Evolutionary conservation across 768 basidiomycete species (phyloP).

Genomic region (Termitomyces sp.): DNA sequence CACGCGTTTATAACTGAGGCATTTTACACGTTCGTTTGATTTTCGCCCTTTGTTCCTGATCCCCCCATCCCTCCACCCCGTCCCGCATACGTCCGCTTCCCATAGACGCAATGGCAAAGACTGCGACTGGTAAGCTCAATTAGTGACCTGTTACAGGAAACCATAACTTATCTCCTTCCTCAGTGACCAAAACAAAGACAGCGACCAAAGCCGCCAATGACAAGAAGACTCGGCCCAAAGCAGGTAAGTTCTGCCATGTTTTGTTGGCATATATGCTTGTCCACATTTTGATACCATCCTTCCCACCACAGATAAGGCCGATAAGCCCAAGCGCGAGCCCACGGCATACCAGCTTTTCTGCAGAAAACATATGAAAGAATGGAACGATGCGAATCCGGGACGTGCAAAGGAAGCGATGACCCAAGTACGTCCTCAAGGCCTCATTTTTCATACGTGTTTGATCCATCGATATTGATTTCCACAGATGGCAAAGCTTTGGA

Average conservation of each 20-base stretch:
- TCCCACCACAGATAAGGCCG: conserved; percentile 26
- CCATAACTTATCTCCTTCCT: neutral
- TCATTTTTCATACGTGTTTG: neutral
- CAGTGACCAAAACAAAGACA: conserved; percentile 49
- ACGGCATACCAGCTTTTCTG: conserved; percentile 57
- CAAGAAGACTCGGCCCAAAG: conserved; percentile 31
- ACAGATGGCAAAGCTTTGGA: conserved; percentile 56
- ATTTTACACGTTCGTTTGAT: conserved; percentile 6
- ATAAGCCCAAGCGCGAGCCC: conserved; percentile 54
- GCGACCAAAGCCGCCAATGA: conserved; percentile 51
- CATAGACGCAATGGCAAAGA: conserved; percentile 40
- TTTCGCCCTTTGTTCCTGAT: neutral
- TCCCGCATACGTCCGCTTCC: conserved; percentile 9
- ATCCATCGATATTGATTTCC: neutral
- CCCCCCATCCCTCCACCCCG: conserved; percentile 11
- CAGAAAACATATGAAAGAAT: conserved; percentile 50
- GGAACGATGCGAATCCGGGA: conserved; percentile 49
- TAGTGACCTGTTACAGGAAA: neutral
- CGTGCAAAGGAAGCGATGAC: conserved; percentile 51
- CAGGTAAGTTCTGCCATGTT: conserved; percentile 20
- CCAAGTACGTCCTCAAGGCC: conserved; percentile 26
- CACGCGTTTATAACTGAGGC: conserved; percentile 15
- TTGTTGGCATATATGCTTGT: conserved; percentile 3
- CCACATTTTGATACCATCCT: neutral
- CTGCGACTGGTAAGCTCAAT: conserved; percentile 37